These are phyloP conservation scores for Penicillium cinerascens DNA, from an alignment of 495 filamentous ascomycete genomes.

Conservation along the genomic window DNA sequence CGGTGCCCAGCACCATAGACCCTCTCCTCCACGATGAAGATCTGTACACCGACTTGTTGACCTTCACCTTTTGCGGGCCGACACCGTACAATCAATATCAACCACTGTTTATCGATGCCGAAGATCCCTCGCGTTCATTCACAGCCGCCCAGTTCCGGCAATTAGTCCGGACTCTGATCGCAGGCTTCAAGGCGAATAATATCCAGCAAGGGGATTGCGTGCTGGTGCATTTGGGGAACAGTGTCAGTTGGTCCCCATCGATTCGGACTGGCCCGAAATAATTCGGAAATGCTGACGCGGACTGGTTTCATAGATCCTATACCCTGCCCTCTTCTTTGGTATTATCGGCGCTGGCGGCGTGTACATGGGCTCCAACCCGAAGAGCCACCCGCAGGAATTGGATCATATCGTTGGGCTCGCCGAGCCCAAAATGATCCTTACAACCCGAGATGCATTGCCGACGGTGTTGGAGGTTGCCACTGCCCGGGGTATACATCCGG, in stretches of 20 bases:
- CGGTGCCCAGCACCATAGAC: conserved; percentile 15
- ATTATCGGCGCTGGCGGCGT: conserved; percentile 47
- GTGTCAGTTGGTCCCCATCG: conserved; percentile 33
- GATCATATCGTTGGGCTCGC: conserved; percentile 29
- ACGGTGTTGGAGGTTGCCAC: conserved; percentile 20
- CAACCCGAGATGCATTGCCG: conserved; percentile 20
- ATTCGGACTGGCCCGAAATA: not conserved
- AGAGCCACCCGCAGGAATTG: conserved; percentile 30
- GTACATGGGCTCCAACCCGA: conserved; percentile 37
- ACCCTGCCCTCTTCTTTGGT: conserved; percentile 45
- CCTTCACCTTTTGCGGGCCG: conserved; percentile 37
- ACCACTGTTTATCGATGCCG: conserved; percentile 56
- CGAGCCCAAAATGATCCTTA: conserved; percentile 34
- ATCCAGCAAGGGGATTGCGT: conserved; percentile 57
- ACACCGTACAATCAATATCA: conserved; percentile 33
- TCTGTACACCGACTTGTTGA: conserved; percentile 39
- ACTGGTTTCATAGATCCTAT: conserved; percentile 37
- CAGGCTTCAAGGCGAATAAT: conserved; percentile 53
- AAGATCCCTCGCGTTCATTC: conserved; percentile 50
- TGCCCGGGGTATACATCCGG: conserved; percentile 41
- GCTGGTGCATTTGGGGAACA: conserved; percentile 60
- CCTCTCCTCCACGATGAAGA: conserved; percentile 18
- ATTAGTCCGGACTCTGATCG: conserved; percentile 50
- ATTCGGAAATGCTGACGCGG: conserved; percentile 7
- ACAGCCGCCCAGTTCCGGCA: conserved; percentile 48